Conservation (phyloP, 768 basidiomycete genomes). For the Lactarius trivialis region DNA sequence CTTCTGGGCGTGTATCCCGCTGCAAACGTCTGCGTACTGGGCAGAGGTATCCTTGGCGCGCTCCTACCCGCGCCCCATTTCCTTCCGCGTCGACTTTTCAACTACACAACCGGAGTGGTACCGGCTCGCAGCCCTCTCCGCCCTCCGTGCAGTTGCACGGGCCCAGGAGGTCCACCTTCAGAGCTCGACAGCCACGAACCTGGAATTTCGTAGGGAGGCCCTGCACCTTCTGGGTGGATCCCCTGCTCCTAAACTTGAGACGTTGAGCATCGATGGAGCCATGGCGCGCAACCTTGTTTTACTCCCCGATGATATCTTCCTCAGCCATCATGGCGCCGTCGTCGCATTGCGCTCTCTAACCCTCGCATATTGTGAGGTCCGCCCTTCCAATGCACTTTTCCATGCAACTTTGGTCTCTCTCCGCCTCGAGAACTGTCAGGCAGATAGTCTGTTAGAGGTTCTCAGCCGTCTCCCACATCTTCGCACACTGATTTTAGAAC, state of each 20-base stretch:
- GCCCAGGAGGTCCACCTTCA: slow-evolving; percentile 5
- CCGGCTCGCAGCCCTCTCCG: not conserved
- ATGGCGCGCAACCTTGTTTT: not conserved
- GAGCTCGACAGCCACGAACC: not conserved
- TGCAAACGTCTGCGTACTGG: slow-evolving; percentile 7
- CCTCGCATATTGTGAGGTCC: not conserved
- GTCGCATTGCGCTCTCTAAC: not conserved
- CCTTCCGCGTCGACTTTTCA: slow-evolving; percentile 2
- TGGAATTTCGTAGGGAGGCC: not conserved
- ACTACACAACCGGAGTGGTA: not conserved
- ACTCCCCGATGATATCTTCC: not conserved
- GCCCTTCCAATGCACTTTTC: not conserved
- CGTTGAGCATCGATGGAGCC: not conserved
- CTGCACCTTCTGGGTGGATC: not conserved
- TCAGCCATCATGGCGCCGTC: not conserved
- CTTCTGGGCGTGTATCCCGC: slow-evolving; percentile 10
- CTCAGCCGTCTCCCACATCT: slow-evolving; percentile 2
- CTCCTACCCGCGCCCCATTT: slow-evolving; percentile 5
- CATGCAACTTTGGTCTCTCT: slow-evolving; percentile 1
- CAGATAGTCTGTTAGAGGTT: not conserved
- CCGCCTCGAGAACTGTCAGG: not conserved
- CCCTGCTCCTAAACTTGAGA: slow-evolving; percentile 1
- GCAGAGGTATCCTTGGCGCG: not conserved
- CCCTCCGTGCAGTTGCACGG: slow-evolving; percentile 1
- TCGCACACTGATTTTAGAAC: slow-evolving; percentile 1